Evolutionary conservation across 192 early-diverging fungal genomes (phyloP), one percentile per base, ranked within the genome.

Genomic region (Diversispora eburnea): DNA sequence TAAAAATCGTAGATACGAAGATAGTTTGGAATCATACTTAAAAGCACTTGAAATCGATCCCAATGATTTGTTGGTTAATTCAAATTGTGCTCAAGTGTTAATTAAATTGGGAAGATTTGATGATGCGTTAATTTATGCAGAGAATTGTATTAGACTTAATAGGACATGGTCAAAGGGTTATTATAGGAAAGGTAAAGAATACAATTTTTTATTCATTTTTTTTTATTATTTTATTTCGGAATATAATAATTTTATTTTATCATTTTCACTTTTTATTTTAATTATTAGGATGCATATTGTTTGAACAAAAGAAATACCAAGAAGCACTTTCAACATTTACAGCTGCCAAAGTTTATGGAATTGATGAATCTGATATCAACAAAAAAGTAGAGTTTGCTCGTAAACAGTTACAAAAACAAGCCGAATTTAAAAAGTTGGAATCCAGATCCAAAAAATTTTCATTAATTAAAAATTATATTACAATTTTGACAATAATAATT

Each of bases 91-190:
- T 19, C 69, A 55, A 13, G 69, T 46, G 15, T 57, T 57, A 25
- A 57, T 57, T 5, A 54, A 70, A 70, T 19, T 70, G 4, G 33
- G 54, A 57, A 22, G 57, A 43, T 56, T 57, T 5, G 54, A 70
- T 42, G 47, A 70, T 42, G 69, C 69, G 20, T 39, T 70, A 8
- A 7, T 17, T 10, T 42, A 70, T 70, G 69, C 69, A n/a, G 69
- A 70, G 22, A 58, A 12, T 9, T 70, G 69, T 70, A 70, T 70
- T 25, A n/a, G 54, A 43, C 0, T 70, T 43, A 43, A 70, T 22
- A 0, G 25, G 15, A 57, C 55, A 70, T 70, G 69, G 69, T 7
- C 69, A 8, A 70, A 70, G 45, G 69, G 69, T 3, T 58, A 70
- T 58, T 70, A 70, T 57, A 17, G 69, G 9, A 70, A 57, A 70